These are phyloP conservation scores for Amauroascus verrucosus DNA, from an alignment of 2,329 filamentous ascomycete species.

Conservation along the genomic window DNA sequence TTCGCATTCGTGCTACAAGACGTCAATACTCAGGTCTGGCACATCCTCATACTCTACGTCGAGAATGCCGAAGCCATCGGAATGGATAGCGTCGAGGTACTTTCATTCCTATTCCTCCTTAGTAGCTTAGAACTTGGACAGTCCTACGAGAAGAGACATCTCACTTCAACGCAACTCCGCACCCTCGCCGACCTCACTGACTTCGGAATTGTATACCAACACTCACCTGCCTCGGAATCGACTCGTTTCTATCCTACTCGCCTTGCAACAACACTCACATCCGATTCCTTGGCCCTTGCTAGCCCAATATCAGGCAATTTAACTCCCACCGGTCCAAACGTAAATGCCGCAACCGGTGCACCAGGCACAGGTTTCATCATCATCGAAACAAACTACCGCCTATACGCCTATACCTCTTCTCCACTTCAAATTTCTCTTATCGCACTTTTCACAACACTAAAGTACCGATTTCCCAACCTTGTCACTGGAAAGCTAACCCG, in stretches of 20 bases:
- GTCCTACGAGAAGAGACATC: constrained; percentile 75
- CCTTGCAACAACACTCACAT: constrained; percentile 85
- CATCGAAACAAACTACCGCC: constrained; percentile 92
- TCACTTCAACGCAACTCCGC: constrained; percentile 69
- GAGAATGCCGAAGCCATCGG: constrained; percentile 65
- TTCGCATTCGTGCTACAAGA: constrained; percentile 94
- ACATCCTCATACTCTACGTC: constrained; percentile 82
- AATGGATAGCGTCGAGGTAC: constrained; percentile 84
- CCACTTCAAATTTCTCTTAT: constrained; percentile 91
- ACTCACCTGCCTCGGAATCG: constrained; percentile 31
- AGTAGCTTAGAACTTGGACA: constrained; percentile 85
- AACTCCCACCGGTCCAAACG: constrained; percentile 21
- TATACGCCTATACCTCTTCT: constrained; percentile 94
- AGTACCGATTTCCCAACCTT: constrained; percentile 87
- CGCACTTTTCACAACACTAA: constrained; percentile 75
- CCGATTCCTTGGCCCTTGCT: constrained; percentile 59
- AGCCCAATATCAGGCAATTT: constrained; percentile 60
- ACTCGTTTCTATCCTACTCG: constrained; percentile 74
- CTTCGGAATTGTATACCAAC: constrained; percentile 78
- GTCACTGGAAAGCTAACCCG: constrained; percentile 86
- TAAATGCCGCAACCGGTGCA: constrained; percentile 24
- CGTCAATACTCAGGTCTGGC: constrained; percentile 95
- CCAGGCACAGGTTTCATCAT: constrained; percentile 65
- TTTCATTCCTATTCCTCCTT: constrained; percentile 92
- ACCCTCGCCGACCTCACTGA: constrained; percentile 87